These are phyloP conservation scores for Bryoerythrophyllum caledonicum DNA, from an alignment of 225 moss, liverwort and hornwort species.

Conservation along the genomic window DNA sequence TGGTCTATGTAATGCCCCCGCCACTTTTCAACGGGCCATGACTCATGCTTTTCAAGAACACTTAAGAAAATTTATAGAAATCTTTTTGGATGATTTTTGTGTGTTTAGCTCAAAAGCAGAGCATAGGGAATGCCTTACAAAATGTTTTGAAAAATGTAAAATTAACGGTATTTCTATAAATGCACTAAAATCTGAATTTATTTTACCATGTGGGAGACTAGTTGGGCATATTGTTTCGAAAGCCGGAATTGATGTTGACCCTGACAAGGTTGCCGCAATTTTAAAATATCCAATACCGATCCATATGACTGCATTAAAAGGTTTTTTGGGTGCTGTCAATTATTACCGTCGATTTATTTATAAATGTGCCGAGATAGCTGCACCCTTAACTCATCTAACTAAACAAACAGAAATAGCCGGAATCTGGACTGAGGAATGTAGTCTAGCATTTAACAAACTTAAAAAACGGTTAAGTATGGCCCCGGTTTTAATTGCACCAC, in stretches of 20 bases:
- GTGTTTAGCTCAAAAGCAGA: too few species aligned
- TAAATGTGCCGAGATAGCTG: not conserved
- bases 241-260: not conserved
- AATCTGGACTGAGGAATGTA: not conserved
- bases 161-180: not conserved
- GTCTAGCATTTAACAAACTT: not conserved
- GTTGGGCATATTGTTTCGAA: not conserved
- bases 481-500: not conserved
- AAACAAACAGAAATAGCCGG: not conserved
- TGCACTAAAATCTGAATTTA: not conserved
- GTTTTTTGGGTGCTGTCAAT: not conserved
- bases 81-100: not conserved
- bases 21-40: slow-evolving; percentile 4
- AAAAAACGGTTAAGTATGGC: not conserved
- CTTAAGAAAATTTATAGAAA: not conserved
- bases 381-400: not conserved
- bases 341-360: not conserved
- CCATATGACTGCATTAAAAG: not conserved
- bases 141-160: not conserved
- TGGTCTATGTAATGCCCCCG: slow-evolving; percentile 22
- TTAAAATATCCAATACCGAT: not conserved
- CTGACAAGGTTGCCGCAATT: not conserved
- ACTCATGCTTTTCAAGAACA: not conserved
- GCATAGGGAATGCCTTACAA: not conserved
- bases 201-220: not conserved